Percentiles rank a stretch among this genome's conserved stretches.
These are phyloP conservation scores for Phoma sp. DNA, from an alignment of 2,329 filamentous ascomycete genomes.

Conservation along the genomic window DNA sequence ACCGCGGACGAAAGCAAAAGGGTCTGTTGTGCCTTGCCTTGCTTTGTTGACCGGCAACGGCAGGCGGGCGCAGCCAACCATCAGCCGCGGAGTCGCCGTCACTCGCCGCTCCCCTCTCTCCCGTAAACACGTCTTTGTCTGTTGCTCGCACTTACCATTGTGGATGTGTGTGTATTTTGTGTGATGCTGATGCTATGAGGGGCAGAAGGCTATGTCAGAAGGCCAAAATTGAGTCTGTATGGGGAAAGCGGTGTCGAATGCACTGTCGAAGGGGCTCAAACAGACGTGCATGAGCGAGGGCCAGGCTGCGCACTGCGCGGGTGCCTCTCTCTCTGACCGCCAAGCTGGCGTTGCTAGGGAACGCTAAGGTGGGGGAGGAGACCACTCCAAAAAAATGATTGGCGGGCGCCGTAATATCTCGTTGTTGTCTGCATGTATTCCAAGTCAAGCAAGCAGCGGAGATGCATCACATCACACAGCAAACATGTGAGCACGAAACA, in stretches of 20 bases:
- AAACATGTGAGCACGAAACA: no score
- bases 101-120: neutral
- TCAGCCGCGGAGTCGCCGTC: slow-evolving; percentile 8
- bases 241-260: slow-evolving; percentile 19
- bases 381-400: no score
- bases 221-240: slow-evolving; percentile 18
- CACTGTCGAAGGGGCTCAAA: slow-evolving; percentile 22
- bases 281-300: slow-evolving; percentile 17
- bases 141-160: slow-evolving; percentile 27
- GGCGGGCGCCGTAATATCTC: no score
- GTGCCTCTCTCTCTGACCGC: slow-evolving; percentile 21
- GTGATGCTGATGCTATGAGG: slow-evolving; percentile 1
- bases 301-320: slow-evolving; percentile 35
- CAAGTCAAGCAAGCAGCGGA: no score
- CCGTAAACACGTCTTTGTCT: slow-evolving; percentile 13
- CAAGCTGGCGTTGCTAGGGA: slow-evolving; percentile 22
- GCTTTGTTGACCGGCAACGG: slow-evolving; percentile 20
- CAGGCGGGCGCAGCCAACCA: slow-evolving; percentile 25
- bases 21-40: slow-evolving; percentile 25
- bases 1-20: slow-evolving; percentile 11
- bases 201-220: slow-evolving; percentile 12
- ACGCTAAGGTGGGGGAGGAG: slow-evolving; percentile 7
- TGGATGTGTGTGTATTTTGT: slow-evolving; percentile 7
- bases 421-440: no score
- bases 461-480: no score